These are phyloP conservation scores for Dothiorella sarmentorum DNA, from an alignment of 2,329 filamentous ascomycete species.

Conservation along the genomic window DNA sequence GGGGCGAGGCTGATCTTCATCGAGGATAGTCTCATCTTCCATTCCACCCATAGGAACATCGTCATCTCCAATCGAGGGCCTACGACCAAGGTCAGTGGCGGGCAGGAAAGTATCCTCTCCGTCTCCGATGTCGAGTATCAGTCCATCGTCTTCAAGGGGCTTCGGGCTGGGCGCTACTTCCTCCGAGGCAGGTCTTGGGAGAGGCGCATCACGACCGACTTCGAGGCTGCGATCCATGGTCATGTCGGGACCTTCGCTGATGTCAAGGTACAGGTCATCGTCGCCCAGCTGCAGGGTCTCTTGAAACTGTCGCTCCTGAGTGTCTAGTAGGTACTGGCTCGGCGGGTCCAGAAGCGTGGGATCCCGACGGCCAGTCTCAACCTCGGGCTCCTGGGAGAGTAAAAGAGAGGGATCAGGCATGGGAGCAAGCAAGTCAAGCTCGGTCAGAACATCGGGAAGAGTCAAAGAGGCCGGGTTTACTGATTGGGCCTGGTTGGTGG, in stretches of 20 bases:
- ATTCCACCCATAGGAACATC: slow-evolving; percentile 46
- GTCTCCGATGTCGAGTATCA: slow-evolving; percentile 41
- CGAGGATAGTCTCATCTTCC: slow-evolving; percentile 36
- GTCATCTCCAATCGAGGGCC: slow-evolving; percentile 19
- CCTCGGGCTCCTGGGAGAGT: slow-evolving; percentile 64
- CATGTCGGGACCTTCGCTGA: slow-evolving; percentile 50
- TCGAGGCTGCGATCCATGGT: slow-evolving; percentile 65
- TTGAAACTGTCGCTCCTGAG: slow-evolving; percentile 16
- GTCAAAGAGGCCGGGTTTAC: slow-evolving; percentile 83
- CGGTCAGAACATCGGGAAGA: slow-evolving; percentile 87
- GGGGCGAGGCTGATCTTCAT: slow-evolving; percentile 3
- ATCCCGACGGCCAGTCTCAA: slow-evolving; percentile 48
- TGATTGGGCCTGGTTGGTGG: slow-evolving; percentile 69
- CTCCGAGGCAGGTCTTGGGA: slow-evolving; percentile 43
- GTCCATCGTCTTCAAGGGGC: slow-evolving; percentile 48
- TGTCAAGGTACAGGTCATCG: slow-evolving; percentile 60
- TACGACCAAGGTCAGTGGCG: slow-evolving; percentile 3
- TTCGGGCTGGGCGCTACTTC: slow-evolving; percentile 50
- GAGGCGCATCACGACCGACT: slow-evolving; percentile 81
- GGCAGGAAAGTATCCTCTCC: slow-evolving; percentile 28
- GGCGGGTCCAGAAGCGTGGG: slow-evolving; percentile 44
- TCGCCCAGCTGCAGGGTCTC: slow-evolving; percentile 48
- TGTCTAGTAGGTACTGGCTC: slow-evolving; percentile 25
- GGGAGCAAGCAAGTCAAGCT: slow-evolving; percentile 76
- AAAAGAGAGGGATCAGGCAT: slow-evolving; percentile 83